A percentile compares a stretch with the other conserved stretches of the same genome.
These are phyloP conservation scores for Exophiala sp. DNA, from an alignment of 2,329 filamentous ascomycete genomes.

Conservation along the genomic window DNA sequence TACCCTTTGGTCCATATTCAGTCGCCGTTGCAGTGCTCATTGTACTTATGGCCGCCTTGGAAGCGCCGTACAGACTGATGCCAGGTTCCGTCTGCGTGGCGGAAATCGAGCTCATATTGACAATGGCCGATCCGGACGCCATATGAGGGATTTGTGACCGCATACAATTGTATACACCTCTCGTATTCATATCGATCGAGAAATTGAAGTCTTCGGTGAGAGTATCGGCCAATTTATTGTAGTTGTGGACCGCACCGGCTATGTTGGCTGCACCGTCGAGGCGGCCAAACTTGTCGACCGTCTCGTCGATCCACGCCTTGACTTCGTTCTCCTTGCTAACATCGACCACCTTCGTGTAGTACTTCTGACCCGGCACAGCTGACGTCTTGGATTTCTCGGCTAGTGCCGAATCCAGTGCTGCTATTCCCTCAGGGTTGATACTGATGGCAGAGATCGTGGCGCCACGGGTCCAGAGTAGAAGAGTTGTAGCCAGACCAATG, in stretches of 20 bases:
- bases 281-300: conserved; percentile 10
- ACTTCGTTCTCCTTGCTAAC: conserved; percentile 12
- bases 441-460: conserved; percentile 39
- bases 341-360: conserved; percentile 12
- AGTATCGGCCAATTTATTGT: conserved; percentile 29
- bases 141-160: conserved; percentile 42
- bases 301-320: conserved; percentile 16
- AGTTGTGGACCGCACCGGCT: conserved; percentile 24
- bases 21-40: conserved; percentile 41
- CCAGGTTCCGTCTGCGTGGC: conserved; percentile 34
- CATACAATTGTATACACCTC: conserved; percentile 39
- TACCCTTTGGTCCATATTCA: conserved; percentile 32
- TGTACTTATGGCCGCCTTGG: conserved; percentile 44
- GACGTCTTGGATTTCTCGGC: conserved; percentile 5
- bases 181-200: conserved; percentile 39
- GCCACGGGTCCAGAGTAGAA: conserved; percentile 43
- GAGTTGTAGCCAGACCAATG: conserved; percentile 50
- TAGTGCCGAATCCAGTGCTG: conserved; percentile 1
- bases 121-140: conserved; percentile 35
- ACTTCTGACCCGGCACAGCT: conserved; percentile 22
- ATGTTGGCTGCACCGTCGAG: conserved; percentile 17
- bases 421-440: conserved; percentile 1
- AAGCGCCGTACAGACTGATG: conserved; percentile 41
- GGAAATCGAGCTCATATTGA: conserved; percentile 43
- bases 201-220: conserved; percentile 37